phyloP scores from a whole-genome alignment of 2,329 filamentous ascomycete genomes.

The Fusarium torreyae region DNA sequence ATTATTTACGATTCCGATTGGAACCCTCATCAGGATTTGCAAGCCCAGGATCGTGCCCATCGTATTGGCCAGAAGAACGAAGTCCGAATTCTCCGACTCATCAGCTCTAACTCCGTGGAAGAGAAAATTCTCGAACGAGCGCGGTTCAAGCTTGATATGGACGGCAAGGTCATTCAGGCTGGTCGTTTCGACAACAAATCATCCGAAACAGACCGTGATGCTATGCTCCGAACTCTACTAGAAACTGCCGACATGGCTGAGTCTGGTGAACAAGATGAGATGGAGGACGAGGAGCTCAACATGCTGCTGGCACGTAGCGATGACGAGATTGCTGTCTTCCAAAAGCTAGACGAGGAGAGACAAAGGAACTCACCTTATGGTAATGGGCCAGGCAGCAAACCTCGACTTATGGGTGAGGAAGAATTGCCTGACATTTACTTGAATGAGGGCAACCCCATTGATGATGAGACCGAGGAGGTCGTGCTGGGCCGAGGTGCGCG shows the following conservation, averaged over 20 bases:
- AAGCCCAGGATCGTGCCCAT: slow-evolving; percentile 99
- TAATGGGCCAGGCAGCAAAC: slow-evolving; percentile 72
- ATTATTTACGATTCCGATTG: slow-evolving; percentile 99
- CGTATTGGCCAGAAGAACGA: slow-evolving; percentile 99
- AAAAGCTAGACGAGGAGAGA: slow-evolving; percentile 85
- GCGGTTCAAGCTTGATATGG: slow-evolving; percentile 98
- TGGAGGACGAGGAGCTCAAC: slow-evolving; percentile 98
- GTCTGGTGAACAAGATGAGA: slow-evolving; percentile 87
- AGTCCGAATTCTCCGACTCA: slow-evolving; percentile 94
- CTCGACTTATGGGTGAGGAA: slow-evolving; percentile 87
- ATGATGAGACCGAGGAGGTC: slow-evolving; percentile 83
- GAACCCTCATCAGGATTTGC: slow-evolving; percentile 99
- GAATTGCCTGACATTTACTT: slow-evolving; percentile 97
- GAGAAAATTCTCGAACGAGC: slow-evolving; percentile 98
- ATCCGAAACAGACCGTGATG: slow-evolving; percentile 97
- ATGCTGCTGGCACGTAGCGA: slow-evolving; percentile 93
- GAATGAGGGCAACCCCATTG: slow-evolving; percentile 84
- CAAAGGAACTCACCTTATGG: slow-evolving; percentile 79
- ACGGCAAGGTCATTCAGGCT: slow-evolving; percentile 98
- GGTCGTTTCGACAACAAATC: slow-evolving; percentile 99
- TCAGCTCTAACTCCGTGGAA: slow-evolving; percentile 97
- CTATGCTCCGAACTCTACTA: slow-evolving; percentile 92
- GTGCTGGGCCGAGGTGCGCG: slow-evolving; percentile 89
- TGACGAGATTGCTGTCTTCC: slow-evolving; percentile 83
- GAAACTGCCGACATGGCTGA: slow-evolving; percentile 84